phyloP scores from a whole-genome alignment of 768 basidiomycete species.

The Lactifluus rugatus region DNA sequence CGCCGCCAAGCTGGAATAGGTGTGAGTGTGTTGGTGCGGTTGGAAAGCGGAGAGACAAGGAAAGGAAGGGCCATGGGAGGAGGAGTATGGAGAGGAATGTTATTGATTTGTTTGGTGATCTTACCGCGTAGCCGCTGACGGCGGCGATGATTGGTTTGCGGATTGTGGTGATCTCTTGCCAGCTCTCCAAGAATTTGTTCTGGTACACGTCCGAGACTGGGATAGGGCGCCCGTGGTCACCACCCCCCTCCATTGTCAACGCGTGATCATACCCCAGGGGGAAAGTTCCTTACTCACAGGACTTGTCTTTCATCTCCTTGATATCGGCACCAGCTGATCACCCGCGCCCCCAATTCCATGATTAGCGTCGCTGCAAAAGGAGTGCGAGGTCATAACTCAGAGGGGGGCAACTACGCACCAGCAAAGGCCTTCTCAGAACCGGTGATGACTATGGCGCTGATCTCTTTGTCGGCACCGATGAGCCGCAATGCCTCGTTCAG shows the following conservation, averaged over 20 bases:
- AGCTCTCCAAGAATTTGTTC: constrained; percentile 76
- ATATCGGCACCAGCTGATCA: constrained; percentile 87
- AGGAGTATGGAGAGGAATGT: not conserved
- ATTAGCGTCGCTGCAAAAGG: not conserved
- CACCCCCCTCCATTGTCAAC: too few relatives aligned
- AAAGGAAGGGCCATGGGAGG: not conserved
- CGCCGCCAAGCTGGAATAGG: constrained; percentile 73
- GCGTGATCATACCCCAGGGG: not conserved
- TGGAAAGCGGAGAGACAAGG: not conserved
- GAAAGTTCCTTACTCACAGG: constrained; percentile 42
- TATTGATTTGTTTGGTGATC: constrained; percentile 30
- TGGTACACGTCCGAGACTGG: constrained; percentile 83
- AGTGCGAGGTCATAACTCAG: not conserved
- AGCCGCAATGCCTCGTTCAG: constrained; percentile 53
- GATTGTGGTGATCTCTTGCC: constrained; percentile 62
- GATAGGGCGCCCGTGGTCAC: too few relatives aligned
- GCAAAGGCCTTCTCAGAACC: constrained; percentile 92
- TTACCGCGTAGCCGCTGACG: constrained; percentile 86
- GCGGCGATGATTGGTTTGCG: constrained; percentile 95
- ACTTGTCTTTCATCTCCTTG: constrained; percentile 98
- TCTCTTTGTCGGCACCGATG: constrained; percentile 56
- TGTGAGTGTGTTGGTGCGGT: not conserved
- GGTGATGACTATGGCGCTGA: constrained; percentile 85
- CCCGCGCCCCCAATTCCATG: not conserved
- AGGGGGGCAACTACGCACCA: constrained; percentile 43